These are phyloP conservation scores for Metschnikowia hibisci DNA, from an alignment of 805 yeast genomes.

Conservation along the genomic window DNA sequence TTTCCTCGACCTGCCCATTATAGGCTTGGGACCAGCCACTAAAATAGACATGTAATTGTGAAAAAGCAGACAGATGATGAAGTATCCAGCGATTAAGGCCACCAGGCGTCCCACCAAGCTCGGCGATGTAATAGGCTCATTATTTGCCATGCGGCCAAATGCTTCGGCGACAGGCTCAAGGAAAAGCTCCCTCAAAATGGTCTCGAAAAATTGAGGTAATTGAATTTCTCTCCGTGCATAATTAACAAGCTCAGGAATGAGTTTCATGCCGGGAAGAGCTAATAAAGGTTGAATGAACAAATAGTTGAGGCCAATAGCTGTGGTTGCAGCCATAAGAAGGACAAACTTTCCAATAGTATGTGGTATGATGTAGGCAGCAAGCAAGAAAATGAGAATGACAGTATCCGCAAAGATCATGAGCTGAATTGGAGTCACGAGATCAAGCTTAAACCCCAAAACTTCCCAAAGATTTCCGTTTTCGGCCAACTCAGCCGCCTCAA, in stretches of 20 bases:
- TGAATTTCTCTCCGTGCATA: neutral
- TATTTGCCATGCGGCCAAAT: neutral
- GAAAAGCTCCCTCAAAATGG: neutral
- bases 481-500: constrained; percentile 16
- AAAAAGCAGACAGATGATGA: constrained; percentile 22
- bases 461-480: constrained; percentile 29
- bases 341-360: constrained; percentile 39
- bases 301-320: constrained; percentile 2
- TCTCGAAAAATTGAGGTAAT: neutral
- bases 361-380: constrained; percentile 46
- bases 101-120: constrained; percentile 35
- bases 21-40: constrained; percentile 37
- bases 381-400: constrained; percentile 34
- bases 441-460: constrained; percentile 33
- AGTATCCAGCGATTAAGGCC: constrained; percentile 34
- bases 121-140: constrained; percentile 20
- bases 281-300: neutral
- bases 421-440: constrained; percentile 34
- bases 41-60: constrained; percentile 29
- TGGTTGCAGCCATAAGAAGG: neutral
- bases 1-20: constrained; percentile 48
- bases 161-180: constrained; percentile 8
- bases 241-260: neutral
- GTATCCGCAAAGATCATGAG: constrained; percentile 30
- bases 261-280: neutral